phyloP scores from a whole-genome alignment of 2,329 filamentous ascomycete species.

The Didymella keratinophila region DNA sequence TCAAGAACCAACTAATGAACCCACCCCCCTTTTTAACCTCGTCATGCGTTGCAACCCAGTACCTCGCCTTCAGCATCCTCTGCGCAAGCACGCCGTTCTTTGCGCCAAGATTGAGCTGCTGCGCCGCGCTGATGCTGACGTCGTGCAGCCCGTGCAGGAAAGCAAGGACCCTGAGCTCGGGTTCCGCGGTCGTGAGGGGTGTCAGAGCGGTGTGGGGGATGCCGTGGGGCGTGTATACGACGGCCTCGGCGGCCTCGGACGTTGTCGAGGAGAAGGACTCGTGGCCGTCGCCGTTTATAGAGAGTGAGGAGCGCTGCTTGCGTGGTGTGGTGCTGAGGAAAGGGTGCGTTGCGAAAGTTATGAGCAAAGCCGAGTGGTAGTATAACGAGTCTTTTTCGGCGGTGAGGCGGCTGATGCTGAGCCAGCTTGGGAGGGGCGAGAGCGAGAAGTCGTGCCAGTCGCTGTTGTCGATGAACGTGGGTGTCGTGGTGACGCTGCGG shows the following conservation, averaged over 20 bases:
- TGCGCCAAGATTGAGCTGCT: constrained; percentile 70
- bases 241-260: constrained; percentile 57
- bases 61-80: constrained; percentile 60
- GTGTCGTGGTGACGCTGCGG: constrained; percentile 60
- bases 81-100: constrained; percentile 68
- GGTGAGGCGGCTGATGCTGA: constrained; percentile 67
- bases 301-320: constrained; percentile 41
- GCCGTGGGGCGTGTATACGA: constrained; percentile 72
- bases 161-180: constrained; percentile 62
- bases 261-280: constrained; percentile 21
- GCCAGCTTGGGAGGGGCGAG: constrained; percentile 63
- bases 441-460: constrained; percentile 59
- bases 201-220: constrained; percentile 59
- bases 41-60: constrained; percentile 73
- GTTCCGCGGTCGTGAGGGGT: constrained; percentile 54
- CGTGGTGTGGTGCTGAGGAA: constrained; percentile 40
- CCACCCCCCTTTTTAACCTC: constrained; percentile 68
- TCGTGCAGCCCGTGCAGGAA: constrained; percentile 72
- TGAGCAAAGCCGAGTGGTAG: constrained; percentile 65
- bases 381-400: constrained; percentile 64
- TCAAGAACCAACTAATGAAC: constrained; percentile 61
- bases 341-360: constrained; percentile 59
- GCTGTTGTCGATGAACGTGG: constrained; percentile 52
- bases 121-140: constrained; percentile 58
- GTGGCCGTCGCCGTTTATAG: constrained; percentile 42